Conservation (phyloP, 306 rosid species). For the Chamaecrista fasciculata region DNA sequence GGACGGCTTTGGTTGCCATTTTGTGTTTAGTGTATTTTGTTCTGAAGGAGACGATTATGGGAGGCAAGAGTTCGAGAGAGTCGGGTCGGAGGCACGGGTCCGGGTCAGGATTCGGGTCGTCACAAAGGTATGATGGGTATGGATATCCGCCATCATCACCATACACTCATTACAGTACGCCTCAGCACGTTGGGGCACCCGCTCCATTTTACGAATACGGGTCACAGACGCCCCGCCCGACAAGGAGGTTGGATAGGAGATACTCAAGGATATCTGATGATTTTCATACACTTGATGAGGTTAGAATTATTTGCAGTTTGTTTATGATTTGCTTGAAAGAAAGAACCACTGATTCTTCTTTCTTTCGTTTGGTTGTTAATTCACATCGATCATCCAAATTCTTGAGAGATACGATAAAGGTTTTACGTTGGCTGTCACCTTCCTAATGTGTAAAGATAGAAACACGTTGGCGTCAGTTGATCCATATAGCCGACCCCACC, state of each 20-base stretch:
- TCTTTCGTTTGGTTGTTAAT: too few relatives aligned
- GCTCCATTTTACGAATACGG: constrained; percentile 32
- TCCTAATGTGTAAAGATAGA: too few relatives aligned
- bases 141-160: constrained; percentile 51
- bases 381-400: too few relatives aligned
- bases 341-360: too few relatives aligned
- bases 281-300: constrained; percentile 84
- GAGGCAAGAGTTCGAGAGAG: constrained; percentile 54
- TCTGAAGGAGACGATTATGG: constrained; percentile 48
- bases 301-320: constrained; percentile 24
- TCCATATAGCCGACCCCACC: too few relatives aligned
- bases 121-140: constrained; percentile 43
- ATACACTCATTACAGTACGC: constrained; percentile 39
- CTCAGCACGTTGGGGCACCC: constrained; percentile 38
- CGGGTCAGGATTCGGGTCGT: constrained; percentile 40
- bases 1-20: constrained; percentile 31
- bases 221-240: constrained; percentile 37
- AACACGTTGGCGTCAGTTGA: too few relatives aligned
- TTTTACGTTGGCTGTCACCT: too few relatives aligned
- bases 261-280: constrained; percentile 77
- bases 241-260: constrained; percentile 53
- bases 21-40: constrained; percentile 31
- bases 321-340: background rate
- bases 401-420: too few relatives aligned
- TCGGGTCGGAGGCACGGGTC: constrained; percentile 37